Evolutionary conservation across 2,329 filamentous ascomycete genomes (phyloP).

Genomic region (Nothophaeocryptopus gaeumannii): DNA sequence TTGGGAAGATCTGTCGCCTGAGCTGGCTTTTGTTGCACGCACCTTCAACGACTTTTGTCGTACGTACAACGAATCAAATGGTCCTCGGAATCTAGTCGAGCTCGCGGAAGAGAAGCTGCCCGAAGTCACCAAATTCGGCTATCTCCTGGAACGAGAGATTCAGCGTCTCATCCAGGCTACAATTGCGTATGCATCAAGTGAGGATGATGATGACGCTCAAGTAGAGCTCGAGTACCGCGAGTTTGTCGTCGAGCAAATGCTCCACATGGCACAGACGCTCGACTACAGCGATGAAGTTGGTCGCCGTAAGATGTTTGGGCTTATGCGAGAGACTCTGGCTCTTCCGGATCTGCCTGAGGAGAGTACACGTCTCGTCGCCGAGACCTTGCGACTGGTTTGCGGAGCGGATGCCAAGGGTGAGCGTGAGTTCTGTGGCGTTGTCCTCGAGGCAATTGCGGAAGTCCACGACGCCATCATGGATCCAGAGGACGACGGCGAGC

Average conservation of each 20-base stretch:
- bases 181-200: constrained; percentile 50
- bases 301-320: constrained; percentile 88
- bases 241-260: constrained; percentile 91
- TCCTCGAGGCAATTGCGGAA: constrained; percentile 91
- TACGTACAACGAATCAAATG: constrained; percentile 54
- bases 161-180: constrained; percentile 65
- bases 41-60: constrained; percentile 95
- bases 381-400: constrained; percentile 79
- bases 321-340: constrained; percentile 81
- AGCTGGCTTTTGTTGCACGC: constrained; percentile 84
- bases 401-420: constrained; percentile 71
- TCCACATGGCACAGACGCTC: constrained; percentile 85
- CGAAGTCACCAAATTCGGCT: constrained; percentile 87
- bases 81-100: constrained; percentile 70
- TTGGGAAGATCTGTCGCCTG: constrained; percentile 78
- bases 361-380: constrained; percentile 81
- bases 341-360: constrained; percentile 87
- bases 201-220: constrained; percentile 58
- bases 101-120: constrained; percentile 91
- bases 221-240: constrained; percentile 87
- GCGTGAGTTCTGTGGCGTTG: constrained; percentile 77
- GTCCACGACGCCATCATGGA: constrained; percentile 86
- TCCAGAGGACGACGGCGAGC: constrained; percentile 61
- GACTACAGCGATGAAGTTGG: constrained; percentile 99
- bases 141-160: constrained; percentile 79